A percentile compares a stretch with the other conserved stretches of the same genome.
Evolutionary conservation across 192 early-diverging fungal genomes (phyloP).

Genomic region (Umbelopsis sp.): DNA sequence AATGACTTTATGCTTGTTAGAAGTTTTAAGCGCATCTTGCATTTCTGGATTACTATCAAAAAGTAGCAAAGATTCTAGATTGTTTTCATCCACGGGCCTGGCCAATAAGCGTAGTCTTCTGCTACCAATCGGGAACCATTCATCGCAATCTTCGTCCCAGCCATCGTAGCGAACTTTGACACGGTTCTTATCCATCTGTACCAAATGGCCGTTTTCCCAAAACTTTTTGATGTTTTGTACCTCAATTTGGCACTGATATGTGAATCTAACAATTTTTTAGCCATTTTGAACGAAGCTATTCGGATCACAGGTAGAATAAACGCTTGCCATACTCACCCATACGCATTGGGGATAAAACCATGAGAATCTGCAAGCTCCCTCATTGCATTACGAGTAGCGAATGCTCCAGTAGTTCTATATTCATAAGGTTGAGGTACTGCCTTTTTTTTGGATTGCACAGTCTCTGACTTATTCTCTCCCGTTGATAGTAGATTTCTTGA

Average conservation of each 20-base stretch:
- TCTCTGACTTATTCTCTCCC: background rate
- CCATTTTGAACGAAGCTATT: background rate
- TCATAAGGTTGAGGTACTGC: background rate
- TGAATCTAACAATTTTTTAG: background rate
- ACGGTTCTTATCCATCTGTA: constrained; percentile 43
- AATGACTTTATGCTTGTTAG: constrained; percentile 22
- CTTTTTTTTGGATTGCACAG: background rate
- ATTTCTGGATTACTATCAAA: constrained; percentile 36
- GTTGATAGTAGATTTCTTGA: background rate
- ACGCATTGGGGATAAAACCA: constrained; percentile 48
- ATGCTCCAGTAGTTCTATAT: constrained; percentile 54
- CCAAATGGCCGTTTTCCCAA: constrained; percentile 51
- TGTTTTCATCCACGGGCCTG: constrained; percentile 30
- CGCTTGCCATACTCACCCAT: constrained; percentile 38
- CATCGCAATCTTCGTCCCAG: constrained; percentile 54
- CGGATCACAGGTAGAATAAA: no score
- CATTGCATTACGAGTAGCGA: constrained; percentile 50
- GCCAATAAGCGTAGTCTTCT: constrained; percentile 39
- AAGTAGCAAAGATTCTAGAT: constrained; percentile 17
- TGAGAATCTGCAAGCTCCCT: constrained; percentile 41
- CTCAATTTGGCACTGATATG: constrained; percentile 37
- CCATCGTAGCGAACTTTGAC: constrained; percentile 57
- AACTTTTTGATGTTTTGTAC: constrained; percentile 43
- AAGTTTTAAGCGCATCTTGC: constrained; percentile 19
- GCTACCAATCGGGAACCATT: constrained; percentile 58